Evolutionary conservation across 441 rosid species (phyloP), one percentile per base, ranked within the genome.

Genomic region (Pelargonium cotyledonis): DNA sequence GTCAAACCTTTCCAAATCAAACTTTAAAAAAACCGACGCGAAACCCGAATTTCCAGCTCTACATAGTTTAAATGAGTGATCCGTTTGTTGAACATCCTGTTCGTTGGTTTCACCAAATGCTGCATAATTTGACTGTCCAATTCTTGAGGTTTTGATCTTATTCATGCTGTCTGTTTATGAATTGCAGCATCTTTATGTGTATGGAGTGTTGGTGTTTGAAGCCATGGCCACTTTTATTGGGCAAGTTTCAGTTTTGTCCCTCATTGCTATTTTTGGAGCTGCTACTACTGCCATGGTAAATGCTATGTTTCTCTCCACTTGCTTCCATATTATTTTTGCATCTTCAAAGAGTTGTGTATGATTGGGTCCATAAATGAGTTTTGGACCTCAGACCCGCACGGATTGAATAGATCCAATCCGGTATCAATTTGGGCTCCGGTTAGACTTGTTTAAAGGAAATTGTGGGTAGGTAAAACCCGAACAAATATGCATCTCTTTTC

Each of bases 161-260:
- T 8, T n/a, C 14, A n/a, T 14, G 6, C 63, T 66, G 12, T 19
- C 47, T 57, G 65, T 16, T 10, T 2, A 66, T 65, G 40, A 47
- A 43, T 68, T 68, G 85, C 84, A 88, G 93, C 91, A 89, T 83
- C 96, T 88, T 4, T 91, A 89, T 46, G 90, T 84, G 14, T 87
- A 88, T 68, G 97, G 89, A 9, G 97, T 90, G 68, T 73, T 88
- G 73, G 82, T 88, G 63, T 88, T 90, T 68, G 97, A 88, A 86
- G 97, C 92, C 47, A 80, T 85, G 88, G 92, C 97, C 62, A 90
- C 92, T 53, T 90, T 87, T 77, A 78, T 88, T 5, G 95, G 97
- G 35, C 95, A 88, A 80, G 89, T 88, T 58, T 87, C 95, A 8
- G 97, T 88, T 68, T 71, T 93, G 66, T 89, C 89, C 21, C 96